These are phyloP conservation scores for Fusarium concolor DNA, from an alignment of 2,329 filamentous ascomycete species.

Conservation along the genomic window DNA sequence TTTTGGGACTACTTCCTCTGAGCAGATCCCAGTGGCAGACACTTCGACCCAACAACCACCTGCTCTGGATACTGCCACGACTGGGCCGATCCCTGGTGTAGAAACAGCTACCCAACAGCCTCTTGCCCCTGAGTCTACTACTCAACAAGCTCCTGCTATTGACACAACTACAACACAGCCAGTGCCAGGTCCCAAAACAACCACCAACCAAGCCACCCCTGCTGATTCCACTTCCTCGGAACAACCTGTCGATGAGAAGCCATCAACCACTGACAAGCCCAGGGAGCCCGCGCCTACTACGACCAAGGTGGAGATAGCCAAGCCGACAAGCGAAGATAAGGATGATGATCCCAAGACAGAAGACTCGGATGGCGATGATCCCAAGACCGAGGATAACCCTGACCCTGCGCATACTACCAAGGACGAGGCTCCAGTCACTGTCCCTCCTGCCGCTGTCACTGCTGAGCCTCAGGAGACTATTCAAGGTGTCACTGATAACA, in stretches of 20 bases:
- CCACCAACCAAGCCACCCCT: neutral
- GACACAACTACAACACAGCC: neutral
- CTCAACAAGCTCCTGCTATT: neutral
- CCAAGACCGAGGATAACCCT: neutral
- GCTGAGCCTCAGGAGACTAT: conserved; percentile 3
- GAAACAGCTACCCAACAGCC: neutral
- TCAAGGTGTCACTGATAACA: conserved; percentile 1
- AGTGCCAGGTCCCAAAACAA: neutral
- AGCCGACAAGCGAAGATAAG: neutral
- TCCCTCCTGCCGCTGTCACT: neutral
- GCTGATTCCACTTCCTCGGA: neutral
- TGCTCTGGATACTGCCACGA: neutral
- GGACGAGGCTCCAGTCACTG: neutral
- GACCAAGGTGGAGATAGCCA: neutral
- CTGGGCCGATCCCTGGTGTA: neutral
- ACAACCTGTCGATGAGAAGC: neutral
- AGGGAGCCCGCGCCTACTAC: neutral
- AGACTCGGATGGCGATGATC: neutral
- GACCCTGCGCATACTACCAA: neutral
- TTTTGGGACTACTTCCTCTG: neutral
- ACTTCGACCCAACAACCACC: neutral
- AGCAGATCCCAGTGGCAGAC: neutral
- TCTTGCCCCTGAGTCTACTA: neutral
- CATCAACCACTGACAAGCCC: neutral
- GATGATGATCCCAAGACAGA: neutral